These are phyloP conservation scores for Podosphaera fusca DNA, from an alignment of 2,329 filamentous ascomycete species.

Conservation along the genomic window DNA sequence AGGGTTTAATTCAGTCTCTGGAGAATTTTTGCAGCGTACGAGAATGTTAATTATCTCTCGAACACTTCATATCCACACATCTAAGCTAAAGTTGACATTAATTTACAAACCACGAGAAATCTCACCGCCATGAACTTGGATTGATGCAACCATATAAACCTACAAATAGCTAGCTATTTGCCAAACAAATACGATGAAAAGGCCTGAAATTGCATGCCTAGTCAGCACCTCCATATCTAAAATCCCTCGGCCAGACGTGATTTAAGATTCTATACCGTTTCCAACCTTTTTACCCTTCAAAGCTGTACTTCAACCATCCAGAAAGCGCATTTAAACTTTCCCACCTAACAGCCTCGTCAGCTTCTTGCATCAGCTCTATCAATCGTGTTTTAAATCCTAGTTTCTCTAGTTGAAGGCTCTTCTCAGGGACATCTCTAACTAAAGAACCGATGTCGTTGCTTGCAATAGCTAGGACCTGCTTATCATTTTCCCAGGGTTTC, in stretches of 20 bases:
- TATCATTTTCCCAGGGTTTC: slow-evolving; percentile 46
- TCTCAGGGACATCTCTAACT: slow-evolving; percentile 49
- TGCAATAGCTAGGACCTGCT: slow-evolving; percentile 49
- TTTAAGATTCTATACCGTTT: not conserved
- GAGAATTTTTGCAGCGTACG: too few species aligned
- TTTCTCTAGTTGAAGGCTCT: slow-evolving; percentile 40
- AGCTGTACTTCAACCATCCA: slow-evolving; percentile 52
- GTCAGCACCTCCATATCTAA: not conserved
- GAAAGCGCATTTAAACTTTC: slow-evolving; percentile 52
- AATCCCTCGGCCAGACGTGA: not conserved
- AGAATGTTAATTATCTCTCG: too few species aligned
- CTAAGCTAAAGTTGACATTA: too few species aligned
- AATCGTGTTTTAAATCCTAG: slow-evolving; percentile 43
- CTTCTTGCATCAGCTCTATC: slow-evolving; percentile 51
- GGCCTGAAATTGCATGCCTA: too few species aligned
- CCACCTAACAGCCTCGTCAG: slow-evolving; percentile 48
- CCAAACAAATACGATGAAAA: too few species aligned
- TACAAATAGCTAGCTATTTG: too few species aligned
- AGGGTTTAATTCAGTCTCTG: too few species aligned
- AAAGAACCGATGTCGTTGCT: slow-evolving; percentile 50
- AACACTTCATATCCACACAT: too few species aligned
- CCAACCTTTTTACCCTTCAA: slow-evolving; percentile 19
- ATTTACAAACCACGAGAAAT: too few species aligned
- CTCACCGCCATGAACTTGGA: too few species aligned
- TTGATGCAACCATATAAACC: too few species aligned